Evolutionary conservation across 257 asterid genomes (phyloP), one percentile per base, ranked within the genome.

Genomic region (Solanum neorickii): DNA sequence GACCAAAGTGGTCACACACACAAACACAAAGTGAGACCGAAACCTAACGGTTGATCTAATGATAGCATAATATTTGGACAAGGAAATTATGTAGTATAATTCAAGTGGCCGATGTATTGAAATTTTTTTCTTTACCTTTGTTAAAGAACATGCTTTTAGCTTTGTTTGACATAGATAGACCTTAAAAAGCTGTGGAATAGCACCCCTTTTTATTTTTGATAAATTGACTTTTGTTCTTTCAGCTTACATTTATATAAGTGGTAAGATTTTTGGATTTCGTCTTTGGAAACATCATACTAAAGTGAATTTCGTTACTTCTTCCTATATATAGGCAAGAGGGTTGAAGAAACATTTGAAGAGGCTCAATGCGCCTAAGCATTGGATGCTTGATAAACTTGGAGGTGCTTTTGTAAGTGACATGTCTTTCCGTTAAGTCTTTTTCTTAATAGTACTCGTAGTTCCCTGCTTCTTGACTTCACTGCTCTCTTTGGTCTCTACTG

Each of bases 301-400:
- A 7, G 59, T n/a, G 10, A 77, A 44, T 47, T 77, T 25, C 9
- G 9, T 42, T 1, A 27, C 13, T 44, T 77, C n/a, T 44, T 84
- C 11, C 35, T 39, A 35, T 66, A 5, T 59, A 78, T 69, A 84
- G 92, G 92, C 92, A 27, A 90, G 91, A 87, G 92, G 92, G 27
- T 80, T 90, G 91, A 90, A 90, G 91, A 90, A 90, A 37, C 92
- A 90, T 86, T 56, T 90, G 87, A 90, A 90, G 92, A 90, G 89
- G 91, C 92, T 90, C 87, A 90, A 90, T 90, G 92, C 91, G 87
- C 92, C 92, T 1, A 88, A 90, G 47, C 91, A 88, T 84, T 90
- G 92, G 91, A 90, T 90, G 92, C 87, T 90, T 87, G 92, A 84
- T 83, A 90, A 90, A 72, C 92, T 90, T 72, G 92, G 92, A 41